phyloP scores from a whole-genome alignment of 192 early-diverging fungal genomes.

The Fimicolochytrium jonesii region DNA sequence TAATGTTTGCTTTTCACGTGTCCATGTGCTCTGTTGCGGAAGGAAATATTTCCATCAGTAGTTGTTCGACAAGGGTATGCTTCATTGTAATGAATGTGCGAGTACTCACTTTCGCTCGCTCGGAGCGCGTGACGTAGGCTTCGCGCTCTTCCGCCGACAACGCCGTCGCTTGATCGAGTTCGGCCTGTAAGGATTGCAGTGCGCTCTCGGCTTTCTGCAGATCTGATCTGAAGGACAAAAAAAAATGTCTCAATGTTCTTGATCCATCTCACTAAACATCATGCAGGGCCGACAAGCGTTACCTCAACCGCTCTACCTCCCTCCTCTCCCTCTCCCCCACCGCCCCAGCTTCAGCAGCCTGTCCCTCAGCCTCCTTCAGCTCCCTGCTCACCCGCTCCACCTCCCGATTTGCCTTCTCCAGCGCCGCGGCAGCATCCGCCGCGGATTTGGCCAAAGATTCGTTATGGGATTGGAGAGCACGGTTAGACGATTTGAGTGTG shows the following conservation, averaged over 20 bases:
- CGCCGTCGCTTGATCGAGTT: conserved; percentile 23
- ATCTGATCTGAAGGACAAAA: background rate
- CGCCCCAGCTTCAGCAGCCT: background rate
- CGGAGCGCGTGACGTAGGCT: conserved; percentile 25
- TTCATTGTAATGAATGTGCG: too few relatives aligned
- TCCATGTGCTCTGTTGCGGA: conserved; percentile 18
- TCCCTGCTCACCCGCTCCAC: too few relatives aligned
- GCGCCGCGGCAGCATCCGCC: background rate
- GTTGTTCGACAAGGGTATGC: too few relatives aligned
- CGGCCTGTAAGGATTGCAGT: conserved; percentile 1
- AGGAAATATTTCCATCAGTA: too few relatives aligned
- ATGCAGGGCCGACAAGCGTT: too few relatives aligned
- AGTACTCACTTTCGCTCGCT: conserved; percentile 19
- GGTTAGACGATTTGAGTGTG: background rate
- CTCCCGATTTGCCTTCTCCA: too few relatives aligned
- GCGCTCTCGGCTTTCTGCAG: background rate
- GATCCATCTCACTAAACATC: too few relatives aligned
- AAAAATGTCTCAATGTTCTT: too few relatives aligned
- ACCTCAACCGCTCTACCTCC: too few relatives aligned
- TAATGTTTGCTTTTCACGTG: conserved; percentile 21
- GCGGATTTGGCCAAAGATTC: background rate
- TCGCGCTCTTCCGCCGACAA: conserved; percentile 24
- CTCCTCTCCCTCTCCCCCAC: too few relatives aligned
- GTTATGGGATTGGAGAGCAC: background rate
- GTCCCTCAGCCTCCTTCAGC: background rate